These are phyloP conservation scores for Alternaria ethzedia DNA, from an alignment of 2,329 filamentous ascomycete genomes.

Conservation along the genomic window DNA sequence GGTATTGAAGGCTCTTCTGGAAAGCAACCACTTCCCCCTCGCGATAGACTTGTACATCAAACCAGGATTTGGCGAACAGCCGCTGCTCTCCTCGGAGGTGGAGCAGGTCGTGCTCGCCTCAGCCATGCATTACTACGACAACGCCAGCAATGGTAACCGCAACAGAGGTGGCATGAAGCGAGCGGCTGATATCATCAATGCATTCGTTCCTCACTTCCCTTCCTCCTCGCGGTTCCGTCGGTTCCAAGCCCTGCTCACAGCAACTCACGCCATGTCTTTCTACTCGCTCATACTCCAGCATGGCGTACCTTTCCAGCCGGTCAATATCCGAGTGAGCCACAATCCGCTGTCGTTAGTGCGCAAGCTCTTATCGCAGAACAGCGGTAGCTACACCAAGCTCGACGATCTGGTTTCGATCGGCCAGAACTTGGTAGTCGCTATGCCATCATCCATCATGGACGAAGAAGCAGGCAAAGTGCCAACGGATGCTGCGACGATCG, in stretches of 20 bases:
- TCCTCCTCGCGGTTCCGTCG: slow-evolving; percentile 61
- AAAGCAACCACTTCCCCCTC: slow-evolving; percentile 68
- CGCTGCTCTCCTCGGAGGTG: slow-evolving; percentile 59
- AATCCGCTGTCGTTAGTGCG: slow-evolving; percentile 77
- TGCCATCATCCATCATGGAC: slow-evolving; percentile 43
- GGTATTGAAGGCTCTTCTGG: slow-evolving; percentile 71
- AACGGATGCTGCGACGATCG: slow-evolving; percentile 27
- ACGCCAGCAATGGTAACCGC: slow-evolving; percentile 80
- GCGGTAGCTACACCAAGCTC: slow-evolving; percentile 74
- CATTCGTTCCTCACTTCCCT: slow-evolving; percentile 66
- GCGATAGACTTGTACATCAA: slow-evolving; percentile 65
- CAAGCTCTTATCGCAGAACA: slow-evolving; percentile 78
- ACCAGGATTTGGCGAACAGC: slow-evolving; percentile 58
- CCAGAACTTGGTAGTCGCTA: slow-evolving; percentile 63
- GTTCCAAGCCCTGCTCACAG: slow-evolving; percentile 69
- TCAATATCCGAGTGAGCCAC: slow-evolving; percentile 75
- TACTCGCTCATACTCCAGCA: slow-evolving; percentile 81
- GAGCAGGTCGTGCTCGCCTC: slow-evolving; percentile 67
- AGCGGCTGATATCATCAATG: slow-evolving; percentile 65
- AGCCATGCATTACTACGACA: slow-evolving; percentile 76
- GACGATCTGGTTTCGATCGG: slow-evolving; percentile 76
- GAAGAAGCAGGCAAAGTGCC: slow-evolving; percentile 58
- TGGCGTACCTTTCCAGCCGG: slow-evolving; percentile 79
- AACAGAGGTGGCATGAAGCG: slow-evolving; percentile 78
- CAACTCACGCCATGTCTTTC: slow-evolving; percentile 76